Conservation (phyloP, 495 filamentous ascomycete genomes). For the Hyaloscypha variabilis region DNA sequence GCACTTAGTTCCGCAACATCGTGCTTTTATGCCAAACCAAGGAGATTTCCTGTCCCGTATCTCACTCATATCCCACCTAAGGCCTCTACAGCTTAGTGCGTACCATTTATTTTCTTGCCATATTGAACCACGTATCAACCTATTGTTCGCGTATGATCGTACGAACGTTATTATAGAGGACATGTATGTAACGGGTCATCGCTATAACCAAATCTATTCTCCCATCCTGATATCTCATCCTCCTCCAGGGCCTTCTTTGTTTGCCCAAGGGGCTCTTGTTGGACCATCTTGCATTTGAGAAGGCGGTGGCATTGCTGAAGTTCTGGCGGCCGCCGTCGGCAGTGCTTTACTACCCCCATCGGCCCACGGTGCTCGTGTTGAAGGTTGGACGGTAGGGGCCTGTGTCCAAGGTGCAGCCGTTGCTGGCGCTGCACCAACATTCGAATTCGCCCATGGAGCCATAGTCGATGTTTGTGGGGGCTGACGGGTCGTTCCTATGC, state of each 20-base stretch:
- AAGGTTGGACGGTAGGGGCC: slow-evolving; percentile 32
- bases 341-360: not conserved
- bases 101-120: too few relatives aligned
- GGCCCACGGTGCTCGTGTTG: slow-evolving; percentile 52
- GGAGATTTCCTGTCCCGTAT: too few relatives aligned
- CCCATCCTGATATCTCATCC: not conserved
- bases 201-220: not conserved
- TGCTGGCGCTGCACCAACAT: slow-evolving; percentile 38
- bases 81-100: too few relatives aligned
- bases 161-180: too few relatives aligned
- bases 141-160: too few relatives aligned
- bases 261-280: slow-evolving; percentile 50
- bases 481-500: slow-evolving; percentile 20
- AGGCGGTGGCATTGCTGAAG: not conserved
- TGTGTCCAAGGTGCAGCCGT: slow-evolving; percentile 27
- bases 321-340: not conserved
- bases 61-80: too few relatives aligned
- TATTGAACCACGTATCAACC: too few relatives aligned
- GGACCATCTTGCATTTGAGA: slow-evolving; percentile 27
- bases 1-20: not conserved
- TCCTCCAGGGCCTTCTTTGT: slow-evolving; percentile 8
- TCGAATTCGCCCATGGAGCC: slow-evolving; percentile 52
- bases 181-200: too few relatives aligned
- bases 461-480: slow-evolving; percentile 34
- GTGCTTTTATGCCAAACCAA: not conserved